A percentile compares a stretch with the other conserved stretches of the same genome.
phyloP scores from a whole-genome alignment of 2,329 filamentous ascomycete genomes.

The Fusarium xylarioides region DNA sequence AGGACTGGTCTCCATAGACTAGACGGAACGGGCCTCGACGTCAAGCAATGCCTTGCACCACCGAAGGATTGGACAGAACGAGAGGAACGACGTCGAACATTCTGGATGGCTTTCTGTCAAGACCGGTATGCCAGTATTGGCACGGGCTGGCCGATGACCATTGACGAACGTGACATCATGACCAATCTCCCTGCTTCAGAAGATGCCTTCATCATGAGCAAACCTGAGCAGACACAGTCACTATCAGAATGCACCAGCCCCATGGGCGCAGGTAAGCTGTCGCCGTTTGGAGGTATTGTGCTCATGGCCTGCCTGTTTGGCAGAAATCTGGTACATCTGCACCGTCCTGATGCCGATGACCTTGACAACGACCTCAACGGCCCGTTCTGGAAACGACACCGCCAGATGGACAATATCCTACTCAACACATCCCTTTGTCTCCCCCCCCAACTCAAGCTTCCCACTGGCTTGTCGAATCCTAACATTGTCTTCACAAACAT shows the following conservation, averaged over 20 bases:
- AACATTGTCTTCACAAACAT: constrained; percentile 96
- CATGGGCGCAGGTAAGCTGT: constrained; percentile 76
- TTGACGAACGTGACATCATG: constrained; percentile 91
- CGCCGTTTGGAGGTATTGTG: constrained; percentile 80
- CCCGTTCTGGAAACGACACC: constrained; percentile 94
- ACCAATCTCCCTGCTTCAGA: constrained; percentile 87
- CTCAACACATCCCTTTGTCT: constrained; percentile 86
- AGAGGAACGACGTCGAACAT: constrained; percentile 90
- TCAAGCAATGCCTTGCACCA: constrained; percentile 89
- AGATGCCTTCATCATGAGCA: constrained; percentile 84
- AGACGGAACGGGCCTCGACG: constrained; percentile 83
- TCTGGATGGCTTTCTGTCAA: constrained; percentile 92
- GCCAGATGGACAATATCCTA: constrained; percentile 87
- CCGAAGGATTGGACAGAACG: constrained; percentile 93
- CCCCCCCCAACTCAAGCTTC: constrained; percentile 82
- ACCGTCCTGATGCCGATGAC: constrained; percentile 84
- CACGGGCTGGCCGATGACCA: constrained; percentile 94
- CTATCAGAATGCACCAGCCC: constrained; percentile 76
- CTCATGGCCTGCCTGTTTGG: constrained; percentile 92
- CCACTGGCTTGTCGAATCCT: constrained; percentile 76
- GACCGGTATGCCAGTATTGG: constrained; percentile 96
- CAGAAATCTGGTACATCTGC: constrained; percentile 88
- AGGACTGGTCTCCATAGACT: constrained; percentile 93
- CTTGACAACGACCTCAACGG: constrained; percentile 89
- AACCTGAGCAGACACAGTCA: constrained; percentile 74